Evolutionary conservation across 2,329 filamentous ascomycete species (phyloP).

Genomic region (Apiospora koreana): DNA sequence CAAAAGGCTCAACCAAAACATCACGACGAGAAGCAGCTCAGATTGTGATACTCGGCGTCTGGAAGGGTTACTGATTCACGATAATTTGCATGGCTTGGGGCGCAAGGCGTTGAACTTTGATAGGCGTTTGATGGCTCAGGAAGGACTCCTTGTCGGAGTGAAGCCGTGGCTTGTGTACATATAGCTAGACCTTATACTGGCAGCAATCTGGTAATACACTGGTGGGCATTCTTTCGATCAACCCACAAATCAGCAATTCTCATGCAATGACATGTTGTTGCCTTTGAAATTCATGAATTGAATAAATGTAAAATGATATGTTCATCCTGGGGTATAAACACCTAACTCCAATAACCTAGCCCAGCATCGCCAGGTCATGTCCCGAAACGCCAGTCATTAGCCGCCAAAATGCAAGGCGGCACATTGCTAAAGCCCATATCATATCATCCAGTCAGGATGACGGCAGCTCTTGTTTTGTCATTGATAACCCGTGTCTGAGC

Average conservation of each 20-base stretch:
- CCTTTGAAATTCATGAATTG: neutral
- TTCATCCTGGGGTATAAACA: conserved; percentile 7
- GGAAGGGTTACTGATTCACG: neutral
- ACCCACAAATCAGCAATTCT: neutral
- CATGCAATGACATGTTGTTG: neutral
- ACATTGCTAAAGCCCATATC: neutral
- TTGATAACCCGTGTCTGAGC: neutral
- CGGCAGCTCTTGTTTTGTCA: neutral
- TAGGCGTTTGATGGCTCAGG: neutral
- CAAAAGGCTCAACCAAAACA: neutral
- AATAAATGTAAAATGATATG: neutral
- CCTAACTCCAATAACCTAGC: neutral
- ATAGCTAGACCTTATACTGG: conserved; percentile 3
- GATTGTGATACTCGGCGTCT: neutral
- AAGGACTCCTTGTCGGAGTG: neutral
- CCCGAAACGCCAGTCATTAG: conserved; percentile 3
- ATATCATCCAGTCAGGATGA: neutral
- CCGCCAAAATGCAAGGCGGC: neutral
- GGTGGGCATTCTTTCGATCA: neutral
- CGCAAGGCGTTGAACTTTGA: neutral
- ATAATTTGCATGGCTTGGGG: neutral
- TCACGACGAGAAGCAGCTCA: neutral
- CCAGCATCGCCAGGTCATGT: neutral
- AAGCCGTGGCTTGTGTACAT: neutral
- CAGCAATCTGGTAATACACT: neutral